phyloP scores from a whole-genome alignment of 345 rosid genomes.

The Melastoma malabathricum region DNA sequence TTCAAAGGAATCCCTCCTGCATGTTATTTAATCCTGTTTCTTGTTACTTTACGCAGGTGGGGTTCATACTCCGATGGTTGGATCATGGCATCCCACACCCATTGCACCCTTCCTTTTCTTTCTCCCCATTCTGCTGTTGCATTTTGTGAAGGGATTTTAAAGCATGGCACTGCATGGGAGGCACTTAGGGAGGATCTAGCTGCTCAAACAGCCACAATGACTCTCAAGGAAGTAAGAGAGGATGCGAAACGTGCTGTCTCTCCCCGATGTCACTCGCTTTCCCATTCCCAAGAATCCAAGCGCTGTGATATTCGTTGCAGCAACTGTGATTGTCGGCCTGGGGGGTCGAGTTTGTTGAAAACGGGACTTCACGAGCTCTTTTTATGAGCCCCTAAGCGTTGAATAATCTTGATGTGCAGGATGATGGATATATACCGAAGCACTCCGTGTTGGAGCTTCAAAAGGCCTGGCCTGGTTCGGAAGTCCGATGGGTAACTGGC shows the following conservation, averaged over 20 bases:
- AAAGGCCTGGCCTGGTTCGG: constrained; percentile 99
- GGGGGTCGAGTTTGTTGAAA: not conserved
- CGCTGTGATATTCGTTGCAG: constrained; percentile 88
- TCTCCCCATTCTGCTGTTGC: constrained; percentile 99
- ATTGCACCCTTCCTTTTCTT: constrained; percentile 92
- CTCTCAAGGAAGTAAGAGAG: constrained; percentile 90
- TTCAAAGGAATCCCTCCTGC: not conserved
- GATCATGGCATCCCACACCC: constrained; percentile 95
- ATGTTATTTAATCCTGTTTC: constrained; percentile 2
- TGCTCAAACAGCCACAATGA: constrained; percentile 49
- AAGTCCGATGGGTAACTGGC: constrained; percentile 97
- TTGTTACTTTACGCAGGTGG: constrained; percentile 39
- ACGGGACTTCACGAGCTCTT: not conserved
- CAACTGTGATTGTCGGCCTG: constrained; percentile 64
- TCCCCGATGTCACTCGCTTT: constrained; percentile 97
- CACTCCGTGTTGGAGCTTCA: constrained; percentile 92
- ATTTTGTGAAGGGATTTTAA: constrained; percentile 90
- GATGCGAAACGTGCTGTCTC: constrained; percentile 84
- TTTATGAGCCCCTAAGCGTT: not conserved
- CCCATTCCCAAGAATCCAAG: constrained; percentile 75
- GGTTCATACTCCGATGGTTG: constrained; percentile 99
- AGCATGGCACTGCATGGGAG: constrained; percentile 97
- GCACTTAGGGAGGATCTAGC: constrained; percentile 88
- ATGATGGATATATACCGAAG: constrained; percentile 93
- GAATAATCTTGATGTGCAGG: constrained; percentile 26